These are phyloP conservation scores for Magnolia sinica DNA, from an alignment of 164 flowering plant species.

Conservation along the genomic window DNA sequence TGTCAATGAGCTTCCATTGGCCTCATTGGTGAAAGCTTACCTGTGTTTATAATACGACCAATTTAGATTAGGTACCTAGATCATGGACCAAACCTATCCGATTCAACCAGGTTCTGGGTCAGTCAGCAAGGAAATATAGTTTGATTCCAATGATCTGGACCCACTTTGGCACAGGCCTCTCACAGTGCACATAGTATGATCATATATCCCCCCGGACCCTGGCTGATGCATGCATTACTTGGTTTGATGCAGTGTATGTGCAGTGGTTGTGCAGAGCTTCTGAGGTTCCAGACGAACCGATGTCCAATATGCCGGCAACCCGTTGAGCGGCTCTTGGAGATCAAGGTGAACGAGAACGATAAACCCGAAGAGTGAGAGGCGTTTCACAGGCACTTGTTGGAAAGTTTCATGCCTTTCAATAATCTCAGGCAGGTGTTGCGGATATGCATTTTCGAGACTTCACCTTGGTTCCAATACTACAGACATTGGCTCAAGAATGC, in stretches of 20 bases:
- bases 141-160: not conserved
- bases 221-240: not conserved
- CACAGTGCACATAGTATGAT: not conserved
- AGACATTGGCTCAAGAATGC: too few relatives aligned
- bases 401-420: not conserved
- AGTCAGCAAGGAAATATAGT: not conserved
- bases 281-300: slow-evolving; percentile 80
- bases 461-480: too few relatives aligned
- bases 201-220: not conserved
- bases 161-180: not conserved
- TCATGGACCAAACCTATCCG: too few relatives aligned
- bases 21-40: too few relatives aligned
- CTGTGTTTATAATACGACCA: too few relatives aligned
- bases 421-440: not conserved
- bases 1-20: too few relatives aligned
- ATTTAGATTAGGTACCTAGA: too few relatives aligned
- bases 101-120: too few relatives aligned
- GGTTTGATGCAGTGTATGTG: slow-evolving; percentile 84
- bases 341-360: slow-evolving; percentile 50
- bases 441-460: too few relatives aligned
- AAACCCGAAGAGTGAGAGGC: slow-evolving; percentile 41
- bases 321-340: slow-evolving; percentile 85
- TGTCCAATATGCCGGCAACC: slow-evolving; percentile 97
- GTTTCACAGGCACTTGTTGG: not conserved
- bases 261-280: slow-evolving; percentile 82